Evolutionary conservation across 108 stramenopile species (phyloP).

Genomic region (Licmophora abbreviata): DNA sequence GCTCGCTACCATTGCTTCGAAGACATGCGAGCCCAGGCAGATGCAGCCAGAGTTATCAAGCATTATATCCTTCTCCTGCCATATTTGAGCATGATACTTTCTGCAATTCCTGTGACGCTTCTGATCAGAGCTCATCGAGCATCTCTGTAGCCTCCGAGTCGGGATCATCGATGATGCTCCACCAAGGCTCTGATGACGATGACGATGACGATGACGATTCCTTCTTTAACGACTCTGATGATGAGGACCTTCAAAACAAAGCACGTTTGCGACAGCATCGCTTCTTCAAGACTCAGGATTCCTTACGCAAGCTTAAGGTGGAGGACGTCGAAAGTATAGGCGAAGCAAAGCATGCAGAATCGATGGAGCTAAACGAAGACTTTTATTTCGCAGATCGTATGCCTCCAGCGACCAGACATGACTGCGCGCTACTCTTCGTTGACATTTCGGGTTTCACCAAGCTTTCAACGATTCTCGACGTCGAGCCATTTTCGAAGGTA

Average conservation of each 20-base stretch:
- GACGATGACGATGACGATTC: background rate
- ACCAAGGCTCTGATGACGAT: background rate
- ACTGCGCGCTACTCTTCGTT: constrained; percentile 18
- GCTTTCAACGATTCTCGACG: constrained; percentile 56
- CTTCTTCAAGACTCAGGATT: constrained; percentile 1
- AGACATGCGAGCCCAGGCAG: too few relatives aligned
- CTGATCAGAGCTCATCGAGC: too few relatives aligned
- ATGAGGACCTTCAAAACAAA: constrained; percentile 1
- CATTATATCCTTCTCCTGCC: too few relatives aligned
- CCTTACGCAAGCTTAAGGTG: background rate
- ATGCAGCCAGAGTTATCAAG: too few relatives aligned
- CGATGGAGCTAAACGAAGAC: background rate
- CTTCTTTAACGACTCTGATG: constrained; percentile 1
- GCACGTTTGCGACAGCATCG: background rate
- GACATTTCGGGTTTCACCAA: constrained; percentile 55
- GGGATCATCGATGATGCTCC: too few relatives aligned
- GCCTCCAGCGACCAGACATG: constrained; percentile 12
- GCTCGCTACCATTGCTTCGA: too few relatives aligned
- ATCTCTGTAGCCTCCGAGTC: too few relatives aligned
- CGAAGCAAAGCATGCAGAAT: background rate
- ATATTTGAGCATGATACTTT: too few relatives aligned
- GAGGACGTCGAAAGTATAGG: background rate
- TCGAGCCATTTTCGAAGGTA: constrained; percentile 54
- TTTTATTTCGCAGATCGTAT: constrained; percentile 1
- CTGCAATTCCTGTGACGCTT: too few relatives aligned